Percentiles rank a stretch among this genome's conserved stretches.
Evolutionary conservation across 495 filamentous ascomycete species (phyloP).

Genomic region (Staphylotrichum tortipilum): DNA sequence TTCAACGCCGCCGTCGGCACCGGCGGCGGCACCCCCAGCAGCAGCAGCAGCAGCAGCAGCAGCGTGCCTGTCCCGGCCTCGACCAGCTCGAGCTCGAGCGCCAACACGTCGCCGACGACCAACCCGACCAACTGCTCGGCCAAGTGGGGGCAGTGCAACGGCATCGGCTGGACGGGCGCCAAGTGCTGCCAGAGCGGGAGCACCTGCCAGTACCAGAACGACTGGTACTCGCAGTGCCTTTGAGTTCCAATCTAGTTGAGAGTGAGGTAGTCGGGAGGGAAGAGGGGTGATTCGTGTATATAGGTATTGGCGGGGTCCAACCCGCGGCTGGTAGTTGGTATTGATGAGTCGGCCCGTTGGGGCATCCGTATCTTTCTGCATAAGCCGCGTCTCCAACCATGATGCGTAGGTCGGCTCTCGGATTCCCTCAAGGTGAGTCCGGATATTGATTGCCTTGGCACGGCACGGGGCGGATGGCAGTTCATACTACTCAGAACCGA

Average conservation of each 20-base stretch:
- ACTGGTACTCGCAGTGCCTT: slow-evolving; percentile 13
- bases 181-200: slow-evolving; percentile 12
- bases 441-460: too few relatives aligned
- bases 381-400: too few relatives aligned
- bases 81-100: not conserved
- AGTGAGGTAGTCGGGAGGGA: too few relatives aligned
- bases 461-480: too few relatives aligned
- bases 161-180: slow-evolving; percentile 4
- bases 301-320: too few relatives aligned
- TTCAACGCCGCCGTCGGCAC: slow-evolving; percentile 1
- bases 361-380: too few relatives aligned
- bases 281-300: not conserved
- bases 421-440: too few relatives aligned
- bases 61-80: not conserved
- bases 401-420: too few relatives aligned
- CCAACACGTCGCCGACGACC: not conserved
- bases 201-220: slow-evolving; percentile 3
- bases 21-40: not conserved
- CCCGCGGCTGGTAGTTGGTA: too few relatives aligned
- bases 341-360: too few relatives aligned
- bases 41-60: not conserved
- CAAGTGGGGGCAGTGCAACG: slow-evolving; percentile 1
- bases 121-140: slow-evolving; percentile 1
- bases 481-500: too few relatives aligned
- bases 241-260: too few relatives aligned